Percentiles rank a stretch among this genome's conserved stretches.
Evolutionary conservation across 306 rosid species (phyloP).

Genomic region (Vigna nakashimae): DNA sequence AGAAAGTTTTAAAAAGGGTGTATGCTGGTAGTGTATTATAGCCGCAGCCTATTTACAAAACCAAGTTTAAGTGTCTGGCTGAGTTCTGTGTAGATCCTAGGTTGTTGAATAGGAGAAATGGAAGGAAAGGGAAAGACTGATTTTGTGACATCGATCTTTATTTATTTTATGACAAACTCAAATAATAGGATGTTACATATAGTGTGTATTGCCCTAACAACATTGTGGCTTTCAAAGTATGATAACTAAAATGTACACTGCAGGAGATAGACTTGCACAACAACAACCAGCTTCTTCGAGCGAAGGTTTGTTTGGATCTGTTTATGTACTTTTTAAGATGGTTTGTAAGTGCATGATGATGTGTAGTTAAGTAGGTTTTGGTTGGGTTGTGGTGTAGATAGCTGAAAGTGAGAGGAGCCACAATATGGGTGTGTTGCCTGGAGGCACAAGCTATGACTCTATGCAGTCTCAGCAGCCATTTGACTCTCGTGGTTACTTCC

Average conservation of each 20-base stretch:
- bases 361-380: not conserved
- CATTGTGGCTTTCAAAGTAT: not conserved
- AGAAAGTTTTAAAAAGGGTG: not conserved
- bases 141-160: not conserved
- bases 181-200: not conserved
- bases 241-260: slow-evolving; percentile 33
- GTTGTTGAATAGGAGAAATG: not conserved
- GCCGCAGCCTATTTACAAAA: not conserved
- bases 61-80: not conserved
- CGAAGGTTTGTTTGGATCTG: slow-evolving; percentile 60
- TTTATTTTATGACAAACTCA: not conserved
- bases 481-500: slow-evolving; percentile 80
- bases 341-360: not conserved
- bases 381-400: slow-evolving; percentile 55
- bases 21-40: not conserved
- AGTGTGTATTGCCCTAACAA: not conserved
- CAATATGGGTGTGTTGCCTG: slow-evolving; percentile 56
- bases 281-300: slow-evolving; percentile 85
- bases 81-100: not conserved
- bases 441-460: slow-evolving; percentile 61
- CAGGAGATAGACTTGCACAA: slow-evolving; percentile 95
- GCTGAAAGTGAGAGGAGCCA: slow-evolving; percentile 83
- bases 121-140: not conserved
- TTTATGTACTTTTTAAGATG: not conserved
- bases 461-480: slow-evolving; percentile 66